Evolutionary conservation across 2,329 filamentous ascomycete species (phyloP).

Genomic region (Penicillium sp.): DNA sequence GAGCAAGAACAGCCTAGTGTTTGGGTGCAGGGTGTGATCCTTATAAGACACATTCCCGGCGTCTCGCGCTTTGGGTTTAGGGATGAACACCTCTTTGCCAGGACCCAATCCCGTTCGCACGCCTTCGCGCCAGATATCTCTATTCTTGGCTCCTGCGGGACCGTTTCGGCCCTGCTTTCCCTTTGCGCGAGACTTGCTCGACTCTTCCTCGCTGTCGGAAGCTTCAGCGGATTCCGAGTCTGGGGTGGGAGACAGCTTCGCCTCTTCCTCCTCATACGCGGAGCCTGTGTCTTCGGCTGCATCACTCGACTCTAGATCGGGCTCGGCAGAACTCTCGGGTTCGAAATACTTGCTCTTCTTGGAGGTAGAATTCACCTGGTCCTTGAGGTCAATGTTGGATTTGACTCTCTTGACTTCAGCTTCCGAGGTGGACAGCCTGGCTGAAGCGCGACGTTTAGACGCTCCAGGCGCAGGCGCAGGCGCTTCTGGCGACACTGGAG

Average conservation of each 20-base stretch:
- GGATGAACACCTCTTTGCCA: slow-evolving; percentile 56
- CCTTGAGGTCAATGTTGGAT: slow-evolving; percentile 17
- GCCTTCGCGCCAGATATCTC: slow-evolving; percentile 53
- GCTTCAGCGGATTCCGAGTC: slow-evolving; percentile 6
- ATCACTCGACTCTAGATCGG: slow-evolving; percentile 50
- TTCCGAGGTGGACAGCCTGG: slow-evolving; percentile 26
- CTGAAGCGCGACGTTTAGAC: slow-evolving; percentile 34
- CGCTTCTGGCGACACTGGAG: slow-evolving; percentile 29
- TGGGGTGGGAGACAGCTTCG: slow-evolving; percentile 7
- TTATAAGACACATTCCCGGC: slow-evolving; percentile 54
- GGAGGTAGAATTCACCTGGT: slow-evolving; percentile 34
- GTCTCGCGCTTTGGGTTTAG: slow-evolving; percentile 57
- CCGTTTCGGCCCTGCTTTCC: slow-evolving; percentile 6
- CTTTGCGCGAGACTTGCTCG: slow-evolving; percentile 1
- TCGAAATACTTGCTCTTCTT: slow-evolving; percentile 51
- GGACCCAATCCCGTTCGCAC: slow-evolving; percentile 52
- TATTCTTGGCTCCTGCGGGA: slow-evolving; percentile 28
- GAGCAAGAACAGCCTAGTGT: slow-evolving; percentile 56
- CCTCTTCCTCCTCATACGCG: slow-evolving; percentile 16
- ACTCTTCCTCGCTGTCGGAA: slow-evolving; percentile 13
- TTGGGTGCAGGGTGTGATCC: slow-evolving; percentile 56
- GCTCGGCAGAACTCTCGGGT: slow-evolving; percentile 33
- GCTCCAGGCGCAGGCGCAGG: slow-evolving; percentile 30
- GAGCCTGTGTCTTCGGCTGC: slow-evolving; percentile 71
- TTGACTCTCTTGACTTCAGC: slow-evolving; percentile 32